phyloP scores from a whole-genome alignment of 345 rosid genomes.

The Microcos paniculata region DNA sequence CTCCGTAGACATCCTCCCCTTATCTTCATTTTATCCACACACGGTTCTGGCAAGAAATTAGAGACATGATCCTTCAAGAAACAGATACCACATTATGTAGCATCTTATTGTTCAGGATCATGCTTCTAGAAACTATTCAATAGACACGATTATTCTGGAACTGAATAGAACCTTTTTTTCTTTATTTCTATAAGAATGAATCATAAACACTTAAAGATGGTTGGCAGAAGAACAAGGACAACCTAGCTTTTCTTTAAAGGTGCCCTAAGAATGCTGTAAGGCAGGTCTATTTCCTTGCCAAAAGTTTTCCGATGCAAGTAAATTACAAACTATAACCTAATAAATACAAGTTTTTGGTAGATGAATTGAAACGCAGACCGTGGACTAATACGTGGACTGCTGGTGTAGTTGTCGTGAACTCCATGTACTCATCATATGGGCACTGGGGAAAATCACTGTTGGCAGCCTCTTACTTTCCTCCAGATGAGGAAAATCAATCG shows the following conservation, averaged over 20 bases:
- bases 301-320: constrained; percentile 9
- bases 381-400: constrained; percentile 29
- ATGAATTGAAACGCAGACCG: background rate
- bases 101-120: background rate
- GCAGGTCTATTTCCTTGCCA: constrained; percentile 12
- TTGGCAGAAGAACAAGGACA: background rate
- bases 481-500: constrained; percentile 71
- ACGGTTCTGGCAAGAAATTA: background rate
- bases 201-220: background rate
- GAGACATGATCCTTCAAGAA: background rate
- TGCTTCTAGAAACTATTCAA: background rate
- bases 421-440: constrained; percentile 64
- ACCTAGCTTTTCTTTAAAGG: constrained; percentile 17
- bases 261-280: background rate
- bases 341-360: background rate
- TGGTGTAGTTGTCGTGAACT: constrained; percentile 78
- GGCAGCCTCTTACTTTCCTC: constrained; percentile 93
- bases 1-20: background rate
- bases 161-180: background rate
- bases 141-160: background rate
- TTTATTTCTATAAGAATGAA: constrained; percentile 8
- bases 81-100: background rate
- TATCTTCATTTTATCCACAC: background rate
- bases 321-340: background rate
- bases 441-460: constrained; percentile 72